These are phyloP conservation scores for Scheffersomyces titani DNA, from an alignment of 1,139 yeast species.

Conservation along the genomic window DNA sequence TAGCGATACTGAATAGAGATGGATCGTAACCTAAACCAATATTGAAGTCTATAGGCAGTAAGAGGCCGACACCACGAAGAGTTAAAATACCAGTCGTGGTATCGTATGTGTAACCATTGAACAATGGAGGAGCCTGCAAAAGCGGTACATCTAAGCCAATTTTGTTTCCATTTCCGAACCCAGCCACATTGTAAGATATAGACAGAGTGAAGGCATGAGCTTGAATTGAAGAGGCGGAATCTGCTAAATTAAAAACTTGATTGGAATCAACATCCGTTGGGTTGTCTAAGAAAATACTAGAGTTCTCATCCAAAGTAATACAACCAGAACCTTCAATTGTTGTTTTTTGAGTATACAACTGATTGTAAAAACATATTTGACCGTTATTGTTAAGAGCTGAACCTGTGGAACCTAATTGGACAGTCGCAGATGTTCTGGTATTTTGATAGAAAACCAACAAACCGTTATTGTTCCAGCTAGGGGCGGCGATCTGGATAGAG, in stretches of 20 bases:
- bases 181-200: slow-evolving; percentile 25
- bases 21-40: slow-evolving; percentile 24
- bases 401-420: slow-evolving; percentile 10
- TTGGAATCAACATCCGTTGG: slow-evolving; percentile 6
- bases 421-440: slow-evolving; percentile 7
- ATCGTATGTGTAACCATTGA: slow-evolving; percentile 9
- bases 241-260: slow-evolving; percentile 14
- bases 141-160: slow-evolving; percentile 19
- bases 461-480: slow-evolving; percentile 14
- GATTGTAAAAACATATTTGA: slow-evolving; percentile 14
- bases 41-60: slow-evolving; percentile 9
- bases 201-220: slow-evolving; percentile 15
- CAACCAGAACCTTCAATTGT: slow-evolving; percentile 15
- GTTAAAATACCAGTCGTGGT: slow-evolving; percentile 16
- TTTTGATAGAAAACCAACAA: slow-evolving; percentile 10
- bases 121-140: slow-evolving; percentile 7
- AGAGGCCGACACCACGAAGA: slow-evolving; percentile 3
- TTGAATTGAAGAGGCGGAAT: slow-evolving; percentile 10
- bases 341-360: slow-evolving; percentile 11
- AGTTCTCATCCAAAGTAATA: slow-evolving; percentile 8
- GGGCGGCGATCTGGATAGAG: slow-evolving; percentile 9
- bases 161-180: slow-evolving; percentile 30
- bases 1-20: slow-evolving; percentile 11
- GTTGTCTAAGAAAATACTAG: slow-evolving; percentile 9
- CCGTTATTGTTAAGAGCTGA: slow-evolving; percentile 16